Evolutionary conservation across 2,329 filamentous ascomycete species (phyloP).

Genomic region (Verruconis gallopava): DNA sequence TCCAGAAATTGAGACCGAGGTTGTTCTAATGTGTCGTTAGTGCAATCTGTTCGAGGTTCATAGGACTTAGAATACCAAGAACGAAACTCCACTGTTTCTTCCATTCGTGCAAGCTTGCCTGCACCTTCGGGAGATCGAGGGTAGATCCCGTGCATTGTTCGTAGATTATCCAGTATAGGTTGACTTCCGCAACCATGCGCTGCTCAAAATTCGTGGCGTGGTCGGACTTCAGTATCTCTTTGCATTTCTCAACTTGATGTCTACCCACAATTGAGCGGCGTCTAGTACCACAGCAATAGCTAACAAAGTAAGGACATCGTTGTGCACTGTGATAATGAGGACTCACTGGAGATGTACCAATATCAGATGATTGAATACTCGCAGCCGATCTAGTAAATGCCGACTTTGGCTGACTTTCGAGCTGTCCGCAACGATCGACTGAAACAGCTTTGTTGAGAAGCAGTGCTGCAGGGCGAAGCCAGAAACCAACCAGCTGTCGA

Average conservation of each 20-base stretch:
- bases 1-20: slow-evolving; percentile 32
- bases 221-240: slow-evolving; percentile 25
- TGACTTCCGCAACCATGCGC: slow-evolving; percentile 34
- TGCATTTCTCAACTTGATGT: slow-evolving; percentile 26
- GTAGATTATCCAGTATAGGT: slow-evolving; percentile 35
- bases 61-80: slow-evolving; percentile 19
- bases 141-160: slow-evolving; percentile 20
- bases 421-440: slow-evolving; percentile 10
- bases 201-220: slow-evolving; percentile 31
- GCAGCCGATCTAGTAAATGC: slow-evolving; percentile 20
- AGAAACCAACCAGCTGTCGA: slow-evolving; percentile 34
- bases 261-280: slow-evolving; percentile 25
- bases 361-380: slow-evolving; percentile 33
- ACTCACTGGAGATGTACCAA: slow-evolving; percentile 30
- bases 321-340: background rate
- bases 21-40: slow-evolving; percentile 20
- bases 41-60: background rate
- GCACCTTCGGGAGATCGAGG: slow-evolving; percentile 23
- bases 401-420: slow-evolving; percentile 11
- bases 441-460: slow-evolving; percentile 25
- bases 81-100: slow-evolving; percentile 28
- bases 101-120: slow-evolving; percentile 26
- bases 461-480: slow-evolving; percentile 32
- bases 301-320: slow-evolving; percentile 9
- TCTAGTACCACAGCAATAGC: slow-evolving; percentile 32